These are phyloP conservation scores for Pistacia integerrima DNA, from an alignment of 345 rosid genomes.

Conservation along the genomic window DNA sequence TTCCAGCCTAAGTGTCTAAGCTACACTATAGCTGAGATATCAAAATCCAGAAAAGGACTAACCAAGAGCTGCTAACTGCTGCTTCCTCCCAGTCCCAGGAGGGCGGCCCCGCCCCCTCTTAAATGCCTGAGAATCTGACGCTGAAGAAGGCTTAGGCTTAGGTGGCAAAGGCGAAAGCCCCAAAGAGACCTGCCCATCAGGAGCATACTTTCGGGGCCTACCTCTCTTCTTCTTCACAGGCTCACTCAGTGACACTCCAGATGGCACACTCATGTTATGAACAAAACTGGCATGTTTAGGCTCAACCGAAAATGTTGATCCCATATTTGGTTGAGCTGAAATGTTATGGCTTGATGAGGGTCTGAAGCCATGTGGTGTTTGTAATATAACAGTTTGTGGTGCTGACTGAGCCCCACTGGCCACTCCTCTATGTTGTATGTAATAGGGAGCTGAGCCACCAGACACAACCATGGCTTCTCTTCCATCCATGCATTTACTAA, in stretches of 20 bases:
- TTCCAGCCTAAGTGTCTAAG: neutral
- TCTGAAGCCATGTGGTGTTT: slow-evolving; percentile 64
- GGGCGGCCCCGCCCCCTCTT: slow-evolving; percentile 82
- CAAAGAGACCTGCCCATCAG: slow-evolving; percentile 82
- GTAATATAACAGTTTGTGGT: slow-evolving; percentile 52
- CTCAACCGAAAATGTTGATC: slow-evolving; percentile 53
- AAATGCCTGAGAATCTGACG: slow-evolving; percentile 54
- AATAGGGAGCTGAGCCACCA: slow-evolving; percentile 74
- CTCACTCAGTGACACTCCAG: slow-evolving; percentile 46
- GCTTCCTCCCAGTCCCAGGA: slow-evolving; percentile 98
- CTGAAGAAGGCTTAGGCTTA: slow-evolving; percentile 57
- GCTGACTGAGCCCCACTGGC: slow-evolving; percentile 52
- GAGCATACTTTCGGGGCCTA: slow-evolving; percentile 89
- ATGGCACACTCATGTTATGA: slow-evolving; percentile 56
- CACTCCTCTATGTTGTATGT: slow-evolving; percentile 76
- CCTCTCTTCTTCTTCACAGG: slow-evolving; percentile 95
- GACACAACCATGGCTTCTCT: slow-evolving; percentile 91
- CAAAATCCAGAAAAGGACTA: slow-evolving; percentile 29
- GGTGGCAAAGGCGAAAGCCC: slow-evolving; percentile 73
- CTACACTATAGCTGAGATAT: slow-evolving; percentile 9
- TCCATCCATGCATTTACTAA: slow-evolving; percentile 95
- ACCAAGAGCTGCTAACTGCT: slow-evolving; percentile 86
- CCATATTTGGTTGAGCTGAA: slow-evolving; percentile 51
- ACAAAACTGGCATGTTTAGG: slow-evolving; percentile 54
- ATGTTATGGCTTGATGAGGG: slow-evolving; percentile 51